A percentile compares a stretch with the other conserved stretches of the same genome.
phyloP scores from a whole-genome alignment of 202 grass and related monocot species.

The Dendrocalamus latiflorus region DNA sequence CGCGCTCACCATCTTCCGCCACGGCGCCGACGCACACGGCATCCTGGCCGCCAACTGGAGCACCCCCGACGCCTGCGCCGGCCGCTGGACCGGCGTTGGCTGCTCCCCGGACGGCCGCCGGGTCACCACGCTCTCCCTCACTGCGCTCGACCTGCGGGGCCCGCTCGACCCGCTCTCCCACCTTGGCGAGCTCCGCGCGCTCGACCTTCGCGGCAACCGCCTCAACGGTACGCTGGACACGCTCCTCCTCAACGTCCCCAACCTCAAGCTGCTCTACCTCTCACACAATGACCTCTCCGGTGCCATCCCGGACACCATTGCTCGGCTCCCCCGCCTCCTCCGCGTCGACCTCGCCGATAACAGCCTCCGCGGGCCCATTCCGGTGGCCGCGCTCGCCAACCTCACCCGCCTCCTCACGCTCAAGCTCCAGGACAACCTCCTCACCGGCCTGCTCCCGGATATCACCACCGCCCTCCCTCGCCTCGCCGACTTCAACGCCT shows the following conservation, averaged over 20 bases:
- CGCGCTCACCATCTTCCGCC: constrained; percentile 61
- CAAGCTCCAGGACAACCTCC: constrained; percentile 71
- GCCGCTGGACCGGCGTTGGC: constrained; percentile 46
- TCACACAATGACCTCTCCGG: constrained; percentile 64
- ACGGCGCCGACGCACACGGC: constrained; percentile 57
- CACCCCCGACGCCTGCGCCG: constrained; percentile 57
- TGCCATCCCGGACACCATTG: constrained; percentile 30
- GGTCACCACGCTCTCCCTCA: constrained; percentile 51
- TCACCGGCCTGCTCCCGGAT: constrained; percentile 52
- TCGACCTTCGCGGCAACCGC: constrained; percentile 74
- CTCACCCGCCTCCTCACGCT: constrained; percentile 57
- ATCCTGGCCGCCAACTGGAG: constrained; percentile 66
- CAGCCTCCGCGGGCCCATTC: constrained; percentile 46
- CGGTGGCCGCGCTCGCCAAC: constrained; percentile 27
- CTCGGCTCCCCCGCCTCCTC: constrained; percentile 21
- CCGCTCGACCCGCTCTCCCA: constrained; percentile 53
- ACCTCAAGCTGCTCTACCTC: constrained; percentile 73
- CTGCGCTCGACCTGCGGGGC: constrained; percentile 64
- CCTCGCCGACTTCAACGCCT: constrained; percentile 68
- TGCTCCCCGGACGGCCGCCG: constrained; percentile 52
- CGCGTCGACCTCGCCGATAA: constrained; percentile 65
- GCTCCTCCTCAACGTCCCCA: constrained; percentile 46
- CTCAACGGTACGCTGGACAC: constrained; percentile 68
- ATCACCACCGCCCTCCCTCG: constrained; percentile 34
- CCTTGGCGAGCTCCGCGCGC: constrained; percentile 59